phyloP scores from a whole-genome alignment of 2,329 filamentous ascomycete species.

The Curvularia spicifera region DNA sequence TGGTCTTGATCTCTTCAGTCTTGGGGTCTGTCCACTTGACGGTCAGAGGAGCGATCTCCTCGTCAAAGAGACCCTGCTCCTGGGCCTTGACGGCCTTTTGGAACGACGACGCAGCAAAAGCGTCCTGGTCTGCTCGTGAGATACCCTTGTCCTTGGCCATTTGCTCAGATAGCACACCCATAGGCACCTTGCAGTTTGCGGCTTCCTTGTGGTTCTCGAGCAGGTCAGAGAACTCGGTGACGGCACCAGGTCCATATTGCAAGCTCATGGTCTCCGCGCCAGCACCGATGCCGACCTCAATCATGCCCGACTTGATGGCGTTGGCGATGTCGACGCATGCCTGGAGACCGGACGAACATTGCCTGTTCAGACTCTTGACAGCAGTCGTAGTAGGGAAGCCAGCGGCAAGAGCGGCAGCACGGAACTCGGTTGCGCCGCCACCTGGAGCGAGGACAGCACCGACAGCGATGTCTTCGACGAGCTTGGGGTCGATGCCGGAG shows the following conservation, averaged over 20 bases:
- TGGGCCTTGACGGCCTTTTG: constrained; percentile 88
- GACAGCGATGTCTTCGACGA: constrained; percentile 92
- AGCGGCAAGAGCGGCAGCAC: constrained; percentile 86
- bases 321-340: constrained; percentile 94
- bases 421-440: constrained; percentile 95
- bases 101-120: constrained; percentile 93
- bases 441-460: constrained; percentile 91
- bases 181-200: constrained; percentile 96
- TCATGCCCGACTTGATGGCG: constrained; percentile 89
- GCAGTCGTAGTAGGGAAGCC: constrained; percentile 86
- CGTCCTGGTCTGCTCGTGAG: constrained; percentile 76
- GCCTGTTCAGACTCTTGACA: constrained; percentile 88
- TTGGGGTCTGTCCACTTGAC: constrained; percentile 92
- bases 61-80: constrained; percentile 84
- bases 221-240: constrained; percentile 89
- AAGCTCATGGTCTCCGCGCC: constrained; percentile 96
- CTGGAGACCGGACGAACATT: constrained; percentile 92
- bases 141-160: constrained; percentile 90
- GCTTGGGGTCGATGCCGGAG: constrained; percentile 83
- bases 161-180: constrained; percentile 91
- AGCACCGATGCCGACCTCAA: constrained; percentile 90
- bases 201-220: constrained; percentile 81
- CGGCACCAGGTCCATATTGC: constrained; percentile 88
- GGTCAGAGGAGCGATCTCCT: constrained; percentile 86
- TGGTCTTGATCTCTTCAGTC: constrained; percentile 80